Base-by-base conservation (phyloP, 1,284 basidiomycete genomes). In the Rhodotorula mucilaginosa region DNA sequence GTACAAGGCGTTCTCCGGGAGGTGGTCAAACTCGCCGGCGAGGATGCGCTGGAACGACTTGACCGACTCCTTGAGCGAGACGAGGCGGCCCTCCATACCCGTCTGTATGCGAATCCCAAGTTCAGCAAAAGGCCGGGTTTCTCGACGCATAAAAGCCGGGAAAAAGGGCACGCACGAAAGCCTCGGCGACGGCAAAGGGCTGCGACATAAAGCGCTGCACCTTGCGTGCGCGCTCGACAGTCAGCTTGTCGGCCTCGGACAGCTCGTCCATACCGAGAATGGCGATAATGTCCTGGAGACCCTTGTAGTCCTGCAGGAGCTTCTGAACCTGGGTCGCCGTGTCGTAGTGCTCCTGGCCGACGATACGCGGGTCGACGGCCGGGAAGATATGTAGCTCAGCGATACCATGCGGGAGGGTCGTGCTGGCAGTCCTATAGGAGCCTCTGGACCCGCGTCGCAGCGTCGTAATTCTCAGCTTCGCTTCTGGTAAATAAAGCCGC, bases 381-480 rank as follows among this genome's bases (percentile, higher is more conserved):
- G 96, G 96, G 87, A 98, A 99, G 84, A 99, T 98, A 91, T 96
- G 96, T 77, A 98, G 89, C 86, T 98, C 96, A 82, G 96, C 95
- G 85, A 99, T 98, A 85, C 90, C 88, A 88, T 96, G 96, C 75
- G 96, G 97, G 84, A 98, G 87, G 82, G 97, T 94, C 81, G 96
- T 98, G 79, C 26, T 26, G 26, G 34, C 8, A 34, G 34, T 34
- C 8, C 6, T 34, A 8, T 1, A 34, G 34, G 34, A 34, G 5
- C 34, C 3, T 8, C 34, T 34, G 34, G 34, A 34, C 34, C 34
- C 34, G 5, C 34, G 34, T 34, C 34, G 34, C 34, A 34, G 34
- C 34, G 34, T 34, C 8, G 34, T 34, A 34, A 34, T 34, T 5
- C 34, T 34, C 8, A 7, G 34, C 8, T 34, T 34, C 34, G 34